Conservation (phyloP, 768 basidiomycete genomes). For the Podaxis mareebaensis region DNA sequence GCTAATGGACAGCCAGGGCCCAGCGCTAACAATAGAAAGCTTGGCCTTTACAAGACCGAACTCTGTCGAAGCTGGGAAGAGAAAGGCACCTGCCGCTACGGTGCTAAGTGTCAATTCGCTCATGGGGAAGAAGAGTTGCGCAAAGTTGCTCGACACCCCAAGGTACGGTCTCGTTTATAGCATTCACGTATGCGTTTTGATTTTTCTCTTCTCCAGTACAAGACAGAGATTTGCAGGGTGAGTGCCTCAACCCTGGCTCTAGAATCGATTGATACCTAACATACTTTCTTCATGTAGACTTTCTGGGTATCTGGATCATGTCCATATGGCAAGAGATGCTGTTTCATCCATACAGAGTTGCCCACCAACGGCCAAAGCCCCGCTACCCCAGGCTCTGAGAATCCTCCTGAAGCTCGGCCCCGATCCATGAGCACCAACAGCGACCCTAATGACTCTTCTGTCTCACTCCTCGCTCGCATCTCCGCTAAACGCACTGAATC, state of each 20-base stretch:
- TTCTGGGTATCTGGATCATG: constrained; percentile 95
- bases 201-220: constrained; percentile 57
- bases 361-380: constrained; percentile 51
- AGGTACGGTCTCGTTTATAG: constrained; percentile 47
- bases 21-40: constrained; percentile 88
- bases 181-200: constrained; percentile 20
- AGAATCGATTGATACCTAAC: constrained; percentile 16
- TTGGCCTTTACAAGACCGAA: constrained; percentile 90
- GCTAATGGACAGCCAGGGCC: constrained; percentile 60
- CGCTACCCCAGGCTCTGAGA: constrained; percentile 49
- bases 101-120: constrained; percentile 89
- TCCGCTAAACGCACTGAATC: constrained; percentile 60
- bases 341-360: constrained; percentile 90
- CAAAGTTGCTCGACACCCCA: constrained; percentile 83
- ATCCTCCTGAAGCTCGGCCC: constrained; percentile 50
- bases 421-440: constrained; percentile 77
- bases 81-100: constrained; percentile 85
- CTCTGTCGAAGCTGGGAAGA: constrained; percentile 92
- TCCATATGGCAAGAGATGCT: constrained; percentile 90
- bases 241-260: constrained; percentile 24
- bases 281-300: constrained; percentile 47
- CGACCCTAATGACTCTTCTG: constrained; percentile 71
- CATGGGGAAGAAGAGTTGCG: constrained; percentile 90
- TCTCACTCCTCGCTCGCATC: constrained; percentile 79
- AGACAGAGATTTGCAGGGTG: constrained; percentile 92